phyloP scores from a whole-genome alignment of 306 rosid genomes.

The Ziziphus jujuba region DNA sequence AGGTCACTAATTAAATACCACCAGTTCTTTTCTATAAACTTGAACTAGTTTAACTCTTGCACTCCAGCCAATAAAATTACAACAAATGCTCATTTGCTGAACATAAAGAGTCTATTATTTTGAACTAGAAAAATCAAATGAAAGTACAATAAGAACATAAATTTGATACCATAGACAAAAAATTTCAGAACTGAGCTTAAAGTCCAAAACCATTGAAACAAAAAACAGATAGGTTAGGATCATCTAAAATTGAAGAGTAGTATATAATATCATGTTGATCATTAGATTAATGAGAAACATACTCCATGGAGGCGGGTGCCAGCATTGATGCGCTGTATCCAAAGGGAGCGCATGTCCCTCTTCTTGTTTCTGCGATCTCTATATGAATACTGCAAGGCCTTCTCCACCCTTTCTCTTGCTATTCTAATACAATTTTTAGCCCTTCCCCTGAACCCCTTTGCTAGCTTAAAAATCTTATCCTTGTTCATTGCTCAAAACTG shows the following conservation, averaged over 20 bases:
- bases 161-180: neutral
- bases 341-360: conserved; percentile 93
- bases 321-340: conserved; percentile 94
- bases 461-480: conserved; percentile 79
- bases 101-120: too few relatives aligned
- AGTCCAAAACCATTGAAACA: neutral
- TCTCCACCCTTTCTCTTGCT: conserved; percentile 96
- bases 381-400: conserved; percentile 96
- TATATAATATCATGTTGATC: neutral
- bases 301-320: conserved; percentile 93
- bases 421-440: conserved; percentile 96
- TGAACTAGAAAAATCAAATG: too few relatives aligned
- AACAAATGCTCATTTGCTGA: too few relatives aligned
- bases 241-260: neutral
- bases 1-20: too few relatives aligned
- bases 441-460: conserved; percentile 97
- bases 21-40: too few relatives aligned
- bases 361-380: conserved; percentile 96
- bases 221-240: neutral
- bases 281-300: conserved; percentile 25
- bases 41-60: too few relatives aligned
- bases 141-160: too few relatives aligned
- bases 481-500: conserved; percentile 60
- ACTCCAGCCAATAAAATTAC: too few relatives aligned
- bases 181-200: neutral